These are phyloP conservation scores for Paecilomyces fulvus DNA, from an alignment of 2,329 filamentous ascomycete genomes.

Conservation along the genomic window DNA sequence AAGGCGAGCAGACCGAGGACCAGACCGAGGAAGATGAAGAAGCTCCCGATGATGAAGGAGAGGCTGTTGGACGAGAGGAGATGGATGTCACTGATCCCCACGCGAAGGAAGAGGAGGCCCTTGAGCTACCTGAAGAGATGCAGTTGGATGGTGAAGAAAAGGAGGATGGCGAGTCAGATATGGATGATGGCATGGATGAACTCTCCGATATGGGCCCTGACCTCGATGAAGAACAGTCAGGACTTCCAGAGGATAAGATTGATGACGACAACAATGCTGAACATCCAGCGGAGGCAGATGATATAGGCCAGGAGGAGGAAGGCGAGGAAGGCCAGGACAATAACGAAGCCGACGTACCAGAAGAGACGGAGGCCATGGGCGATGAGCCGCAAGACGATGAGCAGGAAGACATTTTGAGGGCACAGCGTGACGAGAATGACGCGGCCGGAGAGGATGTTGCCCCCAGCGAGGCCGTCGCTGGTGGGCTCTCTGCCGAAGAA, in stretches of 20 bases:
- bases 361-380: constrained; percentile 29
- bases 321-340: constrained; percentile 21
- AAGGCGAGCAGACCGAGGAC: not conserved
- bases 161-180: constrained; percentile 46
- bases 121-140: constrained; percentile 83
- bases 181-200: constrained; percentile 40
- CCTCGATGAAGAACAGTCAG: constrained; percentile 23
- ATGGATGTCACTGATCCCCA: constrained; percentile 63
- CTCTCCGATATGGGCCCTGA: constrained; percentile 36
- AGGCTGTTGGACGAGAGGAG: constrained; percentile 55
- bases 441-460: constrained; percentile 48
- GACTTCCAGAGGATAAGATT: constrained; percentile 21
- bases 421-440: constrained; percentile 41
- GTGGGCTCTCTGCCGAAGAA: constrained; percentile 29
- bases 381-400: constrained; percentile 44
- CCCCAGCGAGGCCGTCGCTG: constrained; percentile 33
- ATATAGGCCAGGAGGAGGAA: constrained; percentile 33
- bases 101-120: constrained; percentile 68
- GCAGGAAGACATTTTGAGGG: constrained; percentile 40
- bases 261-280: constrained; percentile 18
- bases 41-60: constrained; percentile 49
- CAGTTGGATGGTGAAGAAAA: constrained; percentile 64
- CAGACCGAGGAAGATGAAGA: constrained; percentile 38
- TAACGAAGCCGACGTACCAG: constrained; percentile 36
- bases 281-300: constrained; percentile 21